phyloP scores from a whole-genome alignment of 108 stramenopile genomes.

The Discostella stelligeroides region DNA sequence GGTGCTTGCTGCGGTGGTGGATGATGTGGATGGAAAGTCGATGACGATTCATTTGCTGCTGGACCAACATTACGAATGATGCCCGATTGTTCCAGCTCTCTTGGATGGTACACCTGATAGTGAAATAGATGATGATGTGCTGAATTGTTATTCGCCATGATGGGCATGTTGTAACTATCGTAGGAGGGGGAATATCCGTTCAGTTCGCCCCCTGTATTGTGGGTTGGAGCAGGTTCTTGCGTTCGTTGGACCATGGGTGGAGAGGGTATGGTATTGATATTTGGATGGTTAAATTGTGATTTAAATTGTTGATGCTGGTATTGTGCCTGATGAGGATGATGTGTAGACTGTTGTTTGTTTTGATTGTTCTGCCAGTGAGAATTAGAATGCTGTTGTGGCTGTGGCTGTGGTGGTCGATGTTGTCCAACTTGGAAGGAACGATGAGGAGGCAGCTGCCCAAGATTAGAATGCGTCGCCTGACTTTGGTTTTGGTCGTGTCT shows the following conservation, averaged over 20 bases:
- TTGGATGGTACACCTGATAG: no score
- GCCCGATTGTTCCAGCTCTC: no score
- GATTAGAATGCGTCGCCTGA: not conserved
- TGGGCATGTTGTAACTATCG: no score
- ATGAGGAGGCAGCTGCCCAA: not conserved
- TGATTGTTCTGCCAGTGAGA: not conserved
- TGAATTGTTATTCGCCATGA: no score
- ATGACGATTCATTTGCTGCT: no score
- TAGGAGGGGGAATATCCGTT: no score
- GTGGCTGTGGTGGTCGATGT: not conserved
- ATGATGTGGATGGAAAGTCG: not conserved
- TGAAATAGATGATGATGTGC: no score
- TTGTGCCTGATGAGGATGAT: constrained; percentile 7
- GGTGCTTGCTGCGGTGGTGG: not conserved
- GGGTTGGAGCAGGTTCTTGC: not conserved
- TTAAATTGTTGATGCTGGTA: not conserved
- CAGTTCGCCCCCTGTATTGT: no score
- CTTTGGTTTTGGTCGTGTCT: not conserved
- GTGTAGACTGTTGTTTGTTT: not conserved
- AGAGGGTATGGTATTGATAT: not conserved
- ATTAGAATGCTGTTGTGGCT: not conserved
- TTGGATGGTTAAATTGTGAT: not conserved
- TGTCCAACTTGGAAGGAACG: no score
- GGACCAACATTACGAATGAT: no score
- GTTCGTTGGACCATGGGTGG: constrained; percentile 1